Conservation (phyloP, 257 asterid species). For the Solanum etuberosum region DNA sequence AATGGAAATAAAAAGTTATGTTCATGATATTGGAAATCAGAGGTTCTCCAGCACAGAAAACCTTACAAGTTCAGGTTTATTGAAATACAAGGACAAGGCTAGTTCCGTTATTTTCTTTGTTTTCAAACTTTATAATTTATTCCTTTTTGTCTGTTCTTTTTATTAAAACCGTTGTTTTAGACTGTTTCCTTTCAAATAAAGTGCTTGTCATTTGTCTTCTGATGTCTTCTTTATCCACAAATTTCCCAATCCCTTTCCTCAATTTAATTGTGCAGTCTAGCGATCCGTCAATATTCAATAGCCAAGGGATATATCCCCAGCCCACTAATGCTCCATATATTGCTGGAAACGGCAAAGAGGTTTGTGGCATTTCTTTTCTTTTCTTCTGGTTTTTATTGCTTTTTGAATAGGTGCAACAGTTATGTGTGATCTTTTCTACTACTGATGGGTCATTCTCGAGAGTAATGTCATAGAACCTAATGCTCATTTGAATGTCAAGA, state of each 20-base stretch:
- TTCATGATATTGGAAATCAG: slow-evolving; percentile 82
- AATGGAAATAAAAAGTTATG: slow-evolving; percentile 66
- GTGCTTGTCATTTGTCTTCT: neutral
- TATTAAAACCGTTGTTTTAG: neutral
- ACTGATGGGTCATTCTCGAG: neutral
- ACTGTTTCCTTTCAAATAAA: neutral
- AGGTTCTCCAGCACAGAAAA: slow-evolving; percentile 62
- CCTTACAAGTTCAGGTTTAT: slow-evolving; percentile 64
- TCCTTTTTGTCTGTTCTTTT: neutral
- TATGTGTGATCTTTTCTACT: neutral
- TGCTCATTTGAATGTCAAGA: neutral
- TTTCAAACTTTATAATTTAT: neutral
- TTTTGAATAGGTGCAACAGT: neutral
- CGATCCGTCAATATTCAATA: slow-evolving; percentile 63
- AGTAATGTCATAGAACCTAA: neutral
- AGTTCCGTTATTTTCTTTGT: slow-evolving; percentile 14
- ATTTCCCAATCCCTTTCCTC: neutral
- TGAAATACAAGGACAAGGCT: slow-evolving; percentile 71
- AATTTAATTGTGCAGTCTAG: slow-evolving; percentile 39
- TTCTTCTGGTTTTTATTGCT: neutral
- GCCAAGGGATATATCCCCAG: slow-evolving; percentile 87
- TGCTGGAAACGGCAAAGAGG: slow-evolving; percentile 77
- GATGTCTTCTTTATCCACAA: neutral
- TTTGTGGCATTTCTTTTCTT: slow-evolving; percentile 5
- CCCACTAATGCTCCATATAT: slow-evolving; percentile 62